These are phyloP conservation scores for Serendipita sp. DNA, from an alignment of 768 basidiomycete species.

Conservation along the genomic window DNA sequence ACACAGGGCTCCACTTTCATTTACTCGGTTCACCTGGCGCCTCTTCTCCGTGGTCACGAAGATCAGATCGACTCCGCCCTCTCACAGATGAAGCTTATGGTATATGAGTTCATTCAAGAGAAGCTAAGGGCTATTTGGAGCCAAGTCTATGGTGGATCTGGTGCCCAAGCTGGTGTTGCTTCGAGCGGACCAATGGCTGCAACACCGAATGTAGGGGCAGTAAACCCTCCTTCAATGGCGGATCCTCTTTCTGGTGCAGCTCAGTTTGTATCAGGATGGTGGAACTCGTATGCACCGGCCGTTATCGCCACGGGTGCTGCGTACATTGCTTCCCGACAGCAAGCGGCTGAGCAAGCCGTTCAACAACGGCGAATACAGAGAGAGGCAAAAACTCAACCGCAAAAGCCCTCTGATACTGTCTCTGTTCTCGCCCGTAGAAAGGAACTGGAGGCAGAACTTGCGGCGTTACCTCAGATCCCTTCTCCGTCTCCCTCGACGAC, in stretches of 20 bases:
- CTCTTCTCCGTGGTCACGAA: slow-evolving; percentile 73
- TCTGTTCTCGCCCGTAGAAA: slow-evolving; percentile 28
- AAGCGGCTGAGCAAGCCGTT: slow-evolving; percentile 30
- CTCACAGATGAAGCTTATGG: slow-evolving; percentile 40
- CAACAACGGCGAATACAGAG: slow-evolving; percentile 12
- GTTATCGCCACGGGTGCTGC: slow-evolving; percentile 54
- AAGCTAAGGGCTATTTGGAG: slow-evolving; percentile 52
- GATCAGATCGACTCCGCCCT: slow-evolving; percentile 69
- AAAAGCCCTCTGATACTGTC: not conserved
- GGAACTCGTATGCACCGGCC: slow-evolving; percentile 64
- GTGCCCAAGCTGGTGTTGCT: slow-evolving; percentile 9
- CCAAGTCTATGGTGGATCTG: slow-evolving; percentile 32
- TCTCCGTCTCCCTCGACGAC: not conserved
- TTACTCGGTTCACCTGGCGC: slow-evolving; percentile 63
- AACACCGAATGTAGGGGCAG: slow-evolving; percentile 6
- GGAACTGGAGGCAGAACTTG: slow-evolving; percentile 44
- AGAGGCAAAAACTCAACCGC: not conserved
- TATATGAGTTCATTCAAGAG: slow-evolving; percentile 51
- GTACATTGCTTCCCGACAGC: slow-evolving; percentile 29
- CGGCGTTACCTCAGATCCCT: slow-evolving; percentile 22
- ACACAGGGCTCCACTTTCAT: slow-evolving; percentile 77
- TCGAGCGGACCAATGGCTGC: slow-evolving; percentile 9
- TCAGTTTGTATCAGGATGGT: slow-evolving; percentile 48
- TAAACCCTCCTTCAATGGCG: slow-evolving; percentile 25
- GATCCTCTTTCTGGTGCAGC: slow-evolving; percentile 49